These are phyloP conservation scores for Aspergillus puulaauensis DNA, from an alignment of 2,329 filamentous ascomycete genomes.

Conservation along the genomic window DNA sequence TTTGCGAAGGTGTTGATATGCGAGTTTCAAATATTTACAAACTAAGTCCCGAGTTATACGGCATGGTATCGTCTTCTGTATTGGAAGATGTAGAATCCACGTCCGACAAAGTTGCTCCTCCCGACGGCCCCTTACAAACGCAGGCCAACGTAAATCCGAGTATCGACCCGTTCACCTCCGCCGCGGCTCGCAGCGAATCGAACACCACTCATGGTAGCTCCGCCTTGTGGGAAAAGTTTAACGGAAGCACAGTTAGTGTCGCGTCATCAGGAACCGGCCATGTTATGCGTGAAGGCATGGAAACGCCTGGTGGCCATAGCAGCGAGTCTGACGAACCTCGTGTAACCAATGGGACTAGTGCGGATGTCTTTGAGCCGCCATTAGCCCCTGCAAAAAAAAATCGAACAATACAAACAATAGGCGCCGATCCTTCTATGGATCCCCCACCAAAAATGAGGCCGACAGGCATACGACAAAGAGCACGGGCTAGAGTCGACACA, in stretches of 20 bases:
- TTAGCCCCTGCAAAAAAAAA: constrained; percentile 50
- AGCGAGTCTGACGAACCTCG: constrained; percentile 43
- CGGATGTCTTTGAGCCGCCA: constrained; percentile 43
- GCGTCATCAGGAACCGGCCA: constrained; percentile 31
- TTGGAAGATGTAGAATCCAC: constrained; percentile 29
- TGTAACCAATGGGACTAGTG: constrained; percentile 29
- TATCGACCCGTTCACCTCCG: constrained; percentile 45
- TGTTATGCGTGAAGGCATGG: constrained; percentile 55
- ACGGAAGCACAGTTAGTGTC: constrained; percentile 46
- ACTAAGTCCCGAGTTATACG: constrained; percentile 63
- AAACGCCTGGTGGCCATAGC: constrained; percentile 60
- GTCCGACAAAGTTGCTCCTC: constrained; percentile 32
- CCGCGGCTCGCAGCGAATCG: constrained; percentile 34
- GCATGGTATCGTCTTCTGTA: constrained; percentile 43
- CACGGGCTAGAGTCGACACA: constrained; percentile 38
- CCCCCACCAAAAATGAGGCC: constrained; percentile 66
- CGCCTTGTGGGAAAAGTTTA: constrained; percentile 50
- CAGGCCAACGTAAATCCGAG: constrained; percentile 38
- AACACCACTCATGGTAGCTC: constrained; percentile 40
- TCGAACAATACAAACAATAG: constrained; percentile 54
- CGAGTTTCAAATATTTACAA: constrained; percentile 85
- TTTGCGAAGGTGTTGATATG: constrained; percentile 67
- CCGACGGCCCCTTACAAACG: constrained; percentile 36
- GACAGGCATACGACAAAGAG: constrained; percentile 42
- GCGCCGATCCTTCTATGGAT: constrained; percentile 53